Conservation (phyloP, 2,329 filamentous ascomycete species). For the Apiospora kogelbergensis region DNA sequence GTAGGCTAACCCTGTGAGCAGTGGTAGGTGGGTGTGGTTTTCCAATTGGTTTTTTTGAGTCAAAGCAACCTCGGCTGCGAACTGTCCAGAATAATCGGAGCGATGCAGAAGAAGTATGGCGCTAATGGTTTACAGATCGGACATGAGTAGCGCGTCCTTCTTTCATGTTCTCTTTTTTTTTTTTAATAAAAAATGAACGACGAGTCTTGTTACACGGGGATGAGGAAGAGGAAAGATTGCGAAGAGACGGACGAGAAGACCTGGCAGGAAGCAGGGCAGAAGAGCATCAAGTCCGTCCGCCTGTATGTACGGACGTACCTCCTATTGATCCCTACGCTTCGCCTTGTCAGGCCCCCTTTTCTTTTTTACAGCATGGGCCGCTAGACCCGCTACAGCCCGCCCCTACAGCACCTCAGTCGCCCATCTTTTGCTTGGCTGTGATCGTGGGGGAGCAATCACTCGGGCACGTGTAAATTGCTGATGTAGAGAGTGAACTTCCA, state of each 20-base stretch:
- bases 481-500: background rate
- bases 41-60: background rate
- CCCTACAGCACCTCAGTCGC: background rate
- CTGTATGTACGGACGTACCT: background rate
- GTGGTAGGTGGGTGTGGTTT: background rate
- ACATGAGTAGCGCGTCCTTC: background rate
- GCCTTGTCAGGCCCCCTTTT: background rate
- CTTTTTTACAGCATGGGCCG: background rate
- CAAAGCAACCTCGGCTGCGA: background rate
- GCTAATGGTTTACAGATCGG: background rate
- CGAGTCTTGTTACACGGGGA: background rate
- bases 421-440: background rate
- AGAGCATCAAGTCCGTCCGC: background rate
- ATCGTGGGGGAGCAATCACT: background rate
- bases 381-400: background rate
- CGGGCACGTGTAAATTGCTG: background rate
- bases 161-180: background rate
- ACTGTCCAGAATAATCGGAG: background rate
- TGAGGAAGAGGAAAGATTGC: background rate
- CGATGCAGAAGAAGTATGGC: background rate
- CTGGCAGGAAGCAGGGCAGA: too few relatives aligned
- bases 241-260: background rate
- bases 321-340: background rate
- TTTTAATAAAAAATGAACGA: background rate
- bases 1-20: background rate